Conservation (phyloP, 345 rosid species). For the Alliaria petiolata region DNA sequence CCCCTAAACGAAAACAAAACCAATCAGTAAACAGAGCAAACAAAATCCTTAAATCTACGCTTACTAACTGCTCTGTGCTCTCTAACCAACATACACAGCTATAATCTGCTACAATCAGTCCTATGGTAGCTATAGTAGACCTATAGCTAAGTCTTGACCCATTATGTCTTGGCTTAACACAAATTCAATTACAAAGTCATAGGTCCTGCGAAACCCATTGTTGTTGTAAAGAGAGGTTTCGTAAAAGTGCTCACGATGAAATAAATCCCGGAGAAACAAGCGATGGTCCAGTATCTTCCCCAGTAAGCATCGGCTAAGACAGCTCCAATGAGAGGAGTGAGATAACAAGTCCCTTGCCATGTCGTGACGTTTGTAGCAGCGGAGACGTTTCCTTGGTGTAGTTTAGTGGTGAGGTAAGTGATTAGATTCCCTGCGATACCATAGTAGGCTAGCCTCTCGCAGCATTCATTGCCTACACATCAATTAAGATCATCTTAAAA, state of each 20-base stretch:
- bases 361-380: conserved; percentile 89
- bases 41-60: not conserved
- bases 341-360: conserved; percentile 91
- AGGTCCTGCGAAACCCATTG: not conserved
- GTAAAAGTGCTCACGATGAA: conserved; percentile 47
- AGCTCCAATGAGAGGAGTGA: conserved; percentile 92
- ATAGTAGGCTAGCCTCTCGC: conserved; percentile 91
- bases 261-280: conserved; percentile 75
- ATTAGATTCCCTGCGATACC: conserved; percentile 90
- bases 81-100: not conserved
- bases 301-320: conserved; percentile 89
- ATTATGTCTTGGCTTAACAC: not conserved
- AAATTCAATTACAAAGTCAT: not conserved
- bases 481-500: not conserved
- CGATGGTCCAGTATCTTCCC: conserved; percentile 99
- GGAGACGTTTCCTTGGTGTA: conserved; percentile 85
- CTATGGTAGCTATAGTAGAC: not conserved
- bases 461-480: conserved; percentile 76
- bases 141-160: not conserved
- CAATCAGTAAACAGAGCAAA: not conserved
- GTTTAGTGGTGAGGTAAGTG: conserved; percentile 69
- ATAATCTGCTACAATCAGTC: not conserved
- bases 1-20: conserved; percentile 46
- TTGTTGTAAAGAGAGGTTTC: too few relatives aligned
- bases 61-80: not conserved